phyloP scores from a whole-genome alignment of 768 basidiomycete species.

The Lactifluus pinguis region DNA sequence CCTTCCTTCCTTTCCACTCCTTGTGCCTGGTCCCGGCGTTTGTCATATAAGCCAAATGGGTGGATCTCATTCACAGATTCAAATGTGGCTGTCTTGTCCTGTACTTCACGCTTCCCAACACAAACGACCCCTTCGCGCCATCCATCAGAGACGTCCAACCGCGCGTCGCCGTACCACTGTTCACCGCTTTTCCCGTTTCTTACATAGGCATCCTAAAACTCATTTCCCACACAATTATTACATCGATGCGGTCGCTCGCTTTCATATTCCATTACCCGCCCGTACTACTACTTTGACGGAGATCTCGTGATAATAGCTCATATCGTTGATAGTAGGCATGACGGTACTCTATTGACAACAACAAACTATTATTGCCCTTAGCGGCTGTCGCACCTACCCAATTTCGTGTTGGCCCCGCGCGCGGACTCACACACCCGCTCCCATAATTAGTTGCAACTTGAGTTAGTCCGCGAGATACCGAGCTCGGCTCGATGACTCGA shows the following conservation, averaged over 20 bases:
- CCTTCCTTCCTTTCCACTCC: not conserved
- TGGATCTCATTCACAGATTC: conserved; percentile 19
- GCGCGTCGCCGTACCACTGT: conserved; percentile 16
- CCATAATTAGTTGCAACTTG: conserved; percentile 11
- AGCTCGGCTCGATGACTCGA: conserved; percentile 12
- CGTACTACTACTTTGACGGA: not conserved
- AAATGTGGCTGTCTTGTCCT: conserved; percentile 8
- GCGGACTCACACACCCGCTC: conserved; percentile 12
- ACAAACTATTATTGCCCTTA: not conserved
- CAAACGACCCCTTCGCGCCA: conserved; percentile 10
- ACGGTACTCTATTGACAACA: not conserved
- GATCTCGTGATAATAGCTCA: conserved; percentile 3
- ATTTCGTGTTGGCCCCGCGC: conserved; percentile 12
- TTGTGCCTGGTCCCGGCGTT: conserved; percentile 16
- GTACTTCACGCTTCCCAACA: conserved; percentile 11
- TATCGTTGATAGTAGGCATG: not conserved
- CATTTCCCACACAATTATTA: not conserved
- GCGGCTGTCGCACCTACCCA: conserved; percentile 13
- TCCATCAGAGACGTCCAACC: conserved; percentile 17
- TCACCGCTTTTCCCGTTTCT: conserved; percentile 13
- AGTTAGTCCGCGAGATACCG: conserved; percentile 10
- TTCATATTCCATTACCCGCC: not conserved
- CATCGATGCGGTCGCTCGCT: conserved; percentile 7
- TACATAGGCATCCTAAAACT: not conserved
- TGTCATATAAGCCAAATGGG: conserved; percentile 19